A percentile compares a stretch with the other conserved stretches of the same genome.
These are phyloP conservation scores for Aurantiochytrium sp. DNA, from an alignment of 108 stramenopile genomes.

Conservation along the genomic window DNA sequence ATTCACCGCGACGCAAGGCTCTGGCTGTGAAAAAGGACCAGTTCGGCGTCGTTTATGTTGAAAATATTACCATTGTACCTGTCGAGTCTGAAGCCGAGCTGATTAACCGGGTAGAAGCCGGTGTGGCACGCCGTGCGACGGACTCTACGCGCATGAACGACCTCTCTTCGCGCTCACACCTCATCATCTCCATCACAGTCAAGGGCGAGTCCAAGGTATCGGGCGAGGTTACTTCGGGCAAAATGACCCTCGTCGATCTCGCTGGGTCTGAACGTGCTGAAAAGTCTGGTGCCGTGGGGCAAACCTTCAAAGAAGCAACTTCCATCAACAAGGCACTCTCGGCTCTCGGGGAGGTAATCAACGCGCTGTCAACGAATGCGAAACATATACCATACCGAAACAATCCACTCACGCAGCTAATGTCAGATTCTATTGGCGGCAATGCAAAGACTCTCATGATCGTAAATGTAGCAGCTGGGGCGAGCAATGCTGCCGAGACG, in stretches of 20 bases:
- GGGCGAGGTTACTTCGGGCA: background rate
- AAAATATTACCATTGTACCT: background rate
- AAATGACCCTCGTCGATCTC: constrained; percentile 31
- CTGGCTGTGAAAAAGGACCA: background rate
- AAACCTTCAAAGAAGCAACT: background rate
- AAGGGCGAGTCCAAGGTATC: background rate
- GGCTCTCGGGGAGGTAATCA: constrained; percentile 32
- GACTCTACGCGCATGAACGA: background rate
- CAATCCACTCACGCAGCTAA: constrained; percentile 37
- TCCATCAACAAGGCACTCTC: constrained; percentile 25
- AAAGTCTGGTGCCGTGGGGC: constrained; percentile 1
- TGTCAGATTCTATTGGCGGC: constrained; percentile 41
- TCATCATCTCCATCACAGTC: constrained; percentile 17
- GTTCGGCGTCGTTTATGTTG: background rate
- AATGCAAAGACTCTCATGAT: constrained; percentile 38
- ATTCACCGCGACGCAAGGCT: too few species aligned
- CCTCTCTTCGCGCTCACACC: constrained; percentile 7
- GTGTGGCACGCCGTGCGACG: background rate
- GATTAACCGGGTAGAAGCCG: background rate
- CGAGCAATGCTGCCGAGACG: constrained; percentile 18
- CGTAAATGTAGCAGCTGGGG: constrained; percentile 28
- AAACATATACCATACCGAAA: constrained; percentile 35
- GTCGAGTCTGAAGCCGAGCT: background rate
- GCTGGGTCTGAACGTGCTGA: constrained; percentile 22
- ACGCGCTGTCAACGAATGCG: background rate